phyloP scores from a whole-genome alignment of 169 alveolate species.

The Eimeria falciformis region DNA sequence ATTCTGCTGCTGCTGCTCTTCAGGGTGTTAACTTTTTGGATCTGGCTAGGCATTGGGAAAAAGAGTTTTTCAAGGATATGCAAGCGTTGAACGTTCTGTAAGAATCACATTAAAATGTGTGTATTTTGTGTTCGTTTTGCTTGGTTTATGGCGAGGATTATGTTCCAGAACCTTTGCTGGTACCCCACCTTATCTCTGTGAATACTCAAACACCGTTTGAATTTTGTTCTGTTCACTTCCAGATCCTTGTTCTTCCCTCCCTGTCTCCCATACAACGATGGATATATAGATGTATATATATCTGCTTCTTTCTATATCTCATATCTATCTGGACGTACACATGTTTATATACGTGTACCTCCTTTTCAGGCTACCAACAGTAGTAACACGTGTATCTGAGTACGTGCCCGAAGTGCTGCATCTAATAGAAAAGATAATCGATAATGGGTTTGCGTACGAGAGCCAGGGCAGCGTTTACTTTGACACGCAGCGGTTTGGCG shows the following conservation, averaged over 20 bases:
- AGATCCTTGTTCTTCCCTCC: no score
- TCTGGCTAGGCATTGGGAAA: conserved; percentile 76
- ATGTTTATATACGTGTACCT: neutral
- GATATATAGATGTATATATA: no score
- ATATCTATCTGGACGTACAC: no score
- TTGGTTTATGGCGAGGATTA: no score
- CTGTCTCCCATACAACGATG: no score
- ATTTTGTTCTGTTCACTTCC: no score
- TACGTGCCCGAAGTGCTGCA: conserved; percentile 72
- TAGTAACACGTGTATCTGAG: conserved; percentile 77
- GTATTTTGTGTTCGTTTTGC: no score
- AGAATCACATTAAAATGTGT: no score
- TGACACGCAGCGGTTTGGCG: conserved; percentile 69
- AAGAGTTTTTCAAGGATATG: conserved; percentile 68
- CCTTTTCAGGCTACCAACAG: conserved; percentile 66
- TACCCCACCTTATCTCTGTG: no score
- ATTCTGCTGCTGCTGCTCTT: conserved; percentile 13
- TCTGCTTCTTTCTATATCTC: no score
- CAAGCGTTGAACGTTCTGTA: conserved; percentile 59
- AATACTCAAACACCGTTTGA: no score
- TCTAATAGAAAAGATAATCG: conserved; percentile 51
- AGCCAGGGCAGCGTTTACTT: conserved; percentile 79
- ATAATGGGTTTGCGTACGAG: conserved; percentile 77
- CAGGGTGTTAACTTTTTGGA: conserved; percentile 57
- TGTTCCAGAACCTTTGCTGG: no score